Conservation (phyloP, 805 yeast species). For the Myxozyma neotropica region DNA sequence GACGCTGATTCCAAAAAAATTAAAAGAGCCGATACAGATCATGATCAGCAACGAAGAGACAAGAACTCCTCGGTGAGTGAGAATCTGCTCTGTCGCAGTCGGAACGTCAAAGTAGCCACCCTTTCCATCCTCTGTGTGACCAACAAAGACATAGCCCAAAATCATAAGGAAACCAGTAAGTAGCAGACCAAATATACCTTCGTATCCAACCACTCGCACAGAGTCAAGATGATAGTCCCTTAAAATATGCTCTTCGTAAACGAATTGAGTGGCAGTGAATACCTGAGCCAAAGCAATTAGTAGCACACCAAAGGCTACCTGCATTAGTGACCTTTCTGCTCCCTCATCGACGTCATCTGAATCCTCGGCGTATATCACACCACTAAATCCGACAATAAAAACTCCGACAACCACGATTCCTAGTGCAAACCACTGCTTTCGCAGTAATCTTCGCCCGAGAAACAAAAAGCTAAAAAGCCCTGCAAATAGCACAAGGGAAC, state of each 20-base stretch:
- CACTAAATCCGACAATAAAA: constrained; percentile 71
- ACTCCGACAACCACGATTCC: constrained; percentile 69
- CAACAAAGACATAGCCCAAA: constrained; percentile 43
- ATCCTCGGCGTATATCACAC: constrained; percentile 45
- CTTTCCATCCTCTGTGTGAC: constrained; percentile 41
- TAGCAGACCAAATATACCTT: constrained; percentile 66
- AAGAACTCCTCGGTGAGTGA: constrained; percentile 48
- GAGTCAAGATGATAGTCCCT: constrained; percentile 58
- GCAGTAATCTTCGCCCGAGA: constrained; percentile 56
- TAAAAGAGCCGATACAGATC: constrained; percentile 72
- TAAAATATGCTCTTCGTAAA: constrained; percentile 71
- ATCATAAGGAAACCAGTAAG: constrained; percentile 51
- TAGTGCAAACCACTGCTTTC: constrained; percentile 69
- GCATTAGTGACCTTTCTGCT: constrained; percentile 10
- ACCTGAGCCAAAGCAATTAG: constrained; percentile 63
- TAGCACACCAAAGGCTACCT: constrained; percentile 55
- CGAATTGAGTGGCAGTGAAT: constrained; percentile 77
- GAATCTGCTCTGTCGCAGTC: constrained; percentile 54
- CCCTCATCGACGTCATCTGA: constrained; percentile 7
- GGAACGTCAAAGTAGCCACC: constrained; percentile 59
- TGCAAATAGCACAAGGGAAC: constrained; percentile 73
- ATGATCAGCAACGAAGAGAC: constrained; percentile 63
- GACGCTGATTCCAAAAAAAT: constrained; percentile 70
- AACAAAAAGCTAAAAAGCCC: constrained; percentile 69
- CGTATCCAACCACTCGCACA: constrained; percentile 67